phyloP scores from a whole-genome alignment of 1,139 yeast genomes.

The Geotrichum bryndzae region DNA sequence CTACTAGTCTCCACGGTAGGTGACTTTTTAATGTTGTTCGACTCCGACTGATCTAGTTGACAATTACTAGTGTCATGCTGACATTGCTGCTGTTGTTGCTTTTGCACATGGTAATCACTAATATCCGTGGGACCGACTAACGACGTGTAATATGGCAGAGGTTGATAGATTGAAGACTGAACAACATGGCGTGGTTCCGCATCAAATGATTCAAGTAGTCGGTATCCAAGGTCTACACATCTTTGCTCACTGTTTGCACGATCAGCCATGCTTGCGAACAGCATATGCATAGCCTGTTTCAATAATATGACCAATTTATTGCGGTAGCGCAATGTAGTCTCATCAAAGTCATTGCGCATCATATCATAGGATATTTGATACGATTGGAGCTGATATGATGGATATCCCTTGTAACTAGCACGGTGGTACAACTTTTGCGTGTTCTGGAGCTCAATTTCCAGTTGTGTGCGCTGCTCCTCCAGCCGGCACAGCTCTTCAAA shows the following conservation, averaged over 20 bases:
- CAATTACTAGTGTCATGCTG: background rate
- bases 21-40: background rate
- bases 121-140: slow-evolving; percentile 2
- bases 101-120: background rate
- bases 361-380: slow-evolving; percentile 16
- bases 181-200: slow-evolving; percentile 17
- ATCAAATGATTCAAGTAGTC: slow-evolving; percentile 15
- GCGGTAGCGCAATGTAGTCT: slow-evolving; percentile 15
- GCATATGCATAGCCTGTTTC: slow-evolving; percentile 15
- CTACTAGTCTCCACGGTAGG: background rate
- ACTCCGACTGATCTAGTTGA: background rate
- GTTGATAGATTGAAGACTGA: slow-evolving; percentile 12
- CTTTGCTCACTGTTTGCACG: slow-evolving; percentile 13
- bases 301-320: slow-evolving; percentile 15
- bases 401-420: slow-evolving; percentile 17
- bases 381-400: slow-evolving; percentile 14
- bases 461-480: slow-evolving; percentile 12
- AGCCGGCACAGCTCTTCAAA: slow-evolving; percentile 13
- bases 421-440: slow-evolving; percentile 17
- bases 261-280: slow-evolving; percentile 16
- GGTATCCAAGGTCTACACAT: slow-evolving; percentile 13
- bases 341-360: slow-evolving; percentile 15
- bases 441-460: slow-evolving; percentile 16
- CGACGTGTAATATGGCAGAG: slow-evolving; percentile 11
- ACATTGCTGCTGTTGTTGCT: background rate